Evolutionary conservation across 2,329 filamentous ascomycete species (phyloP).

Genomic region (Cytospora chrysosperma): DNA sequence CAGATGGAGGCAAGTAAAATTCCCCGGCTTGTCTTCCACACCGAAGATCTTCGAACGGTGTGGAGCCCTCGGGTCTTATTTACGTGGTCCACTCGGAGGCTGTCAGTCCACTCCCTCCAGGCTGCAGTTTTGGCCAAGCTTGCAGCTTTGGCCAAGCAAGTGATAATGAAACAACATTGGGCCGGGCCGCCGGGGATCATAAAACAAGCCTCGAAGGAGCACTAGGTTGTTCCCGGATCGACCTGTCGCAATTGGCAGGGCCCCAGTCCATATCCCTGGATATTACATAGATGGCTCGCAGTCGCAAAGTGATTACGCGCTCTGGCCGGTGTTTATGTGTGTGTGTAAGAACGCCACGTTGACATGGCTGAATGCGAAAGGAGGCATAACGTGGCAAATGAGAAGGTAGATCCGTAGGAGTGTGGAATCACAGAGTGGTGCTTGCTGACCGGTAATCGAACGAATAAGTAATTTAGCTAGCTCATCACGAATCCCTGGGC

Average conservation of each 20-base stretch:
- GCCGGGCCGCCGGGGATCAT: not conserved
- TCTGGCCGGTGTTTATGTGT: not conserved
- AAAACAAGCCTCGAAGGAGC: not conserved
- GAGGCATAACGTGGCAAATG: not conserved
- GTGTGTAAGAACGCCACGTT: not conserved
- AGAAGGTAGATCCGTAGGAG: too few relatives aligned
- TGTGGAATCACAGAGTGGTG: too few relatives aligned
- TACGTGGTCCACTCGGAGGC: not conserved
- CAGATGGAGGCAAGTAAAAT: too few relatives aligned
- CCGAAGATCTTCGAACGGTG: not conserved
- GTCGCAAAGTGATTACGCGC: not conserved
- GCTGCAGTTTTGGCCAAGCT: not conserved
- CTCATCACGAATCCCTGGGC: too few relatives aligned
- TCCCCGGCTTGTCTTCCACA: not conserved
- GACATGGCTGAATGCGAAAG: not conserved
- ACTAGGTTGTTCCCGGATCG: not conserved
- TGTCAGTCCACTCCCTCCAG: not conserved
- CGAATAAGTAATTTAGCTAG: too few relatives aligned
- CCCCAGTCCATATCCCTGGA: not conserved
- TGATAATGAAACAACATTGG: not conserved
- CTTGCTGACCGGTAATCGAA: too few relatives aligned
- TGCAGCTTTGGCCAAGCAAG: not conserved
- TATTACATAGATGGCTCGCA: not conserved
- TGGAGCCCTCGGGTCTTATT: not conserved
- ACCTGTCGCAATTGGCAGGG: not conserved